Conservation (phyloP, 345 rosid genomes). For the Gossypium stocksii region DNA sequence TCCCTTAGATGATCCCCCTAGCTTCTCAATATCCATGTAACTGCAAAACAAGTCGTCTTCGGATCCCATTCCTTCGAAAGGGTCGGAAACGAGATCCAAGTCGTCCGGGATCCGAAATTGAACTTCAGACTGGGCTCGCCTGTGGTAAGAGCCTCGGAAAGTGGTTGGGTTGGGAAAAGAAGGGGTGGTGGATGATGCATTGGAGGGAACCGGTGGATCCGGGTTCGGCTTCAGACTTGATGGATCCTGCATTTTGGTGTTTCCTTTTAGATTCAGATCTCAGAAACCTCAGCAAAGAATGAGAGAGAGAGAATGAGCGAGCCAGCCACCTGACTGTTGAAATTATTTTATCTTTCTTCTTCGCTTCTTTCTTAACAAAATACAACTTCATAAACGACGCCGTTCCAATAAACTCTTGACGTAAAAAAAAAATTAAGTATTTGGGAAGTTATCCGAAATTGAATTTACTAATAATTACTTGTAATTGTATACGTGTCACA, state of each 20-base stretch:
- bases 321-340: constrained; percentile 3
- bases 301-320: constrained; percentile 18
- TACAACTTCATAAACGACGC: neutral
- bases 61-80: constrained; percentile 62
- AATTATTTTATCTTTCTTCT: constrained; percentile 17
- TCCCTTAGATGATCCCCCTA: constrained; percentile 53
- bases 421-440: too few species aligned
- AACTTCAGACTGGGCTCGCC: constrained; percentile 78
- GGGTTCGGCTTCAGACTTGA: constrained; percentile 24
- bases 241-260: constrained; percentile 39
- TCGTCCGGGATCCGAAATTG: constrained; percentile 78
- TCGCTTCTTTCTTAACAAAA: neutral
- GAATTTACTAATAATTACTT: too few species aligned
- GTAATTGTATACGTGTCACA: too few species aligned
- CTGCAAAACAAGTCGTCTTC: constrained; percentile 75
- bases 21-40: constrained; percentile 78
- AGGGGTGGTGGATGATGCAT: neutral
- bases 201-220: constrained; percentile 13
- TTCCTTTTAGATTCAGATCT: constrained; percentile 16
- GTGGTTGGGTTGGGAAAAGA: constrained; percentile 18
- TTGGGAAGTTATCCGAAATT: too few species aligned
- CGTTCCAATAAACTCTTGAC: neutral
- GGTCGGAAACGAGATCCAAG: constrained; percentile 59
- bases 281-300: constrained; percentile 10
- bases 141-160: constrained; percentile 52